A percentile compares a stretch with the other conserved stretches of the same genome.
phyloP scores from a whole-genome alignment of 257 asterid genomes.

The Petunia secreta region DNA sequence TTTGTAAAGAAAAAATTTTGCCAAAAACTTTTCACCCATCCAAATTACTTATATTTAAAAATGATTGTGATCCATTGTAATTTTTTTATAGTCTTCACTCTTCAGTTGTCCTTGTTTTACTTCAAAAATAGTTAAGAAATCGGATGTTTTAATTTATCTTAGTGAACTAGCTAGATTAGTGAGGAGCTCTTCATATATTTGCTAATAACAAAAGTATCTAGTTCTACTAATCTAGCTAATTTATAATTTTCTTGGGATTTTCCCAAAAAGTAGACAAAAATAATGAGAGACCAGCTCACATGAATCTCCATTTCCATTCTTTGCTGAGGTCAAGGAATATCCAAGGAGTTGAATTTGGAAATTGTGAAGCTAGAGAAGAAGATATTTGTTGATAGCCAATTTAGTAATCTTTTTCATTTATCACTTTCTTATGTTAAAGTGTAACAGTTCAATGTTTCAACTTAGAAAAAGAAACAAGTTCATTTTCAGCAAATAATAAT shows the following conservation, averaged over 20 bases:
- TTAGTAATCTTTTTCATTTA: neutral
- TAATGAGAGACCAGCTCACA: neutral
- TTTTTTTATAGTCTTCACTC: neutral
- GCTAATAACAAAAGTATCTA: neutral
- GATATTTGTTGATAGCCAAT: neutral
- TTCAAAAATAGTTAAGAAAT: neutral
- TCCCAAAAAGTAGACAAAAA: neutral
- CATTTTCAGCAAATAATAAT: neutral
- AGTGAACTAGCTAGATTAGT: no score
- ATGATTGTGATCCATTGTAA: neutral
- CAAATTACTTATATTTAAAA: no score
- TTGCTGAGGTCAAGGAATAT: neutral
- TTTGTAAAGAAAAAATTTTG: no score
- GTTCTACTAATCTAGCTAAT: neutral
- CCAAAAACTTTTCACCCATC: no score
- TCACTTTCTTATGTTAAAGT: neutral
- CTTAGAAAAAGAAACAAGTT: neutral
- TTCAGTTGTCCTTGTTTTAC: neutral
- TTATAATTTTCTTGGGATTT: neutral
- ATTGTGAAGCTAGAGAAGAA: neutral
- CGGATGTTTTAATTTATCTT: neutral
- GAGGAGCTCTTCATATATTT: neutral
- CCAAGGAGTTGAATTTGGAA: neutral
- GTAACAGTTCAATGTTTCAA: slow-evolving; percentile 8
- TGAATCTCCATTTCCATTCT: neutral